phyloP scores from a whole-genome alignment of 495 filamentous ascomycete species.

The Penicillium tannophilum region DNA sequence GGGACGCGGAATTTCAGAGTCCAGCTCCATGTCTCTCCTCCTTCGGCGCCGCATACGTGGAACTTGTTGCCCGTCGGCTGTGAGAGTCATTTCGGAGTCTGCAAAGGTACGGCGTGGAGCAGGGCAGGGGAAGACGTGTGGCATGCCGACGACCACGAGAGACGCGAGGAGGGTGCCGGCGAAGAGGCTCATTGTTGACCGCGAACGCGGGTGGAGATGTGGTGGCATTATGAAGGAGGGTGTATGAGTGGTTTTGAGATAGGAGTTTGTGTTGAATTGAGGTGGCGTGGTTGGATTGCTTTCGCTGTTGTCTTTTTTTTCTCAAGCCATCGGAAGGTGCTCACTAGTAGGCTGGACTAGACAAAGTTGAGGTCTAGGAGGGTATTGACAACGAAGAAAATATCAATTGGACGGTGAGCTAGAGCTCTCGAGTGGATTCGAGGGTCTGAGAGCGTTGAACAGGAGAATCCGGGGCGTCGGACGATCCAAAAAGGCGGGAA shows the following conservation, averaged over 20 bases:
- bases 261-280: constrained; percentile 1
- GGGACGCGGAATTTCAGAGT: constrained; percentile 21
- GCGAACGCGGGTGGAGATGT: constrained; percentile 88
- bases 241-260: neutral
- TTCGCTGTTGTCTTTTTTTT: constrained; percentile 23
- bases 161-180: constrained; percentile 88
- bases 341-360: neutral
- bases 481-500: constrained; percentile 27
- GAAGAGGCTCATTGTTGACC: constrained; percentile 89
- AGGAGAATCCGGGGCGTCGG: constrained; percentile 43
- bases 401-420: constrained; percentile 17
- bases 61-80: constrained; percentile 49
- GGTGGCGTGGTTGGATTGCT: constrained; percentile 6
- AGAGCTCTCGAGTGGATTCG: neutral
- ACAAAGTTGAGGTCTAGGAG: neutral
- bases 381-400: neutral
- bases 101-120: constrained; percentile 73
- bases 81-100: constrained; percentile 62
- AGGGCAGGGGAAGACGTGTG: constrained; percentile 92
- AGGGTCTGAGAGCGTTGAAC: neutral
- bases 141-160: constrained; percentile 88
- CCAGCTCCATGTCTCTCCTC: constrained; percentile 35
- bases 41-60: constrained; percentile 37
- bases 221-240: constrained; percentile 65
- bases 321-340: constrained; percentile 26